Conservation (phyloP, 305 asterid genomes). For the Fraxinus floribunda region DNA sequence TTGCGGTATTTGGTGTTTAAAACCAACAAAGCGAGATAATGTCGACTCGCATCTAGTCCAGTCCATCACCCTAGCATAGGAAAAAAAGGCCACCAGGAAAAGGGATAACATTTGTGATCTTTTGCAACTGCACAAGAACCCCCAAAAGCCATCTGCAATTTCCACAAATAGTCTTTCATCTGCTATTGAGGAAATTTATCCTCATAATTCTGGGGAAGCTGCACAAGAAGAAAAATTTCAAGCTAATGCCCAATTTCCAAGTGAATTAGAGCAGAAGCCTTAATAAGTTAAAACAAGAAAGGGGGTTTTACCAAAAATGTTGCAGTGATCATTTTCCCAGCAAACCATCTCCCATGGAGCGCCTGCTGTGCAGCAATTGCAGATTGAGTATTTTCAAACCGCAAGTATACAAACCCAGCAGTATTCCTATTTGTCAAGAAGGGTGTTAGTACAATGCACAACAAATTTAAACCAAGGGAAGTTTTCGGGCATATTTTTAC, state of each 20-base stretch:
- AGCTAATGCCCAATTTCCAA: neutral
- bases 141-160: neutral
- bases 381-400: constrained; percentile 53
- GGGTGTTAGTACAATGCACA: constrained; percentile 10
- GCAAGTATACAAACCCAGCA: constrained; percentile 64
- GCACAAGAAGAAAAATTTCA: constrained; percentile 21
- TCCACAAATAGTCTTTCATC: constrained; percentile 27
- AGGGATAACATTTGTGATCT: neutral
- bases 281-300: neutral
- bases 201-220: constrained; percentile 52
- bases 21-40: neutral
- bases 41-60: neutral
- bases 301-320: constrained; percentile 49
- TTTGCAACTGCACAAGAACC: neutral
- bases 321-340: constrained; percentile 81
- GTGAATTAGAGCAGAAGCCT: neutral
- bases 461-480: neutral
- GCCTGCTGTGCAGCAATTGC: constrained; percentile 64
- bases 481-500: neutral
- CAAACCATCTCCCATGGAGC: constrained; percentile 82
- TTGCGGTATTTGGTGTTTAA: neutral
- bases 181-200: constrained; percentile 53
- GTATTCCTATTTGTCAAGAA: constrained; percentile 41
- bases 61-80: neutral
- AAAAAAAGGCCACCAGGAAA: neutral